phyloP scores from a whole-genome alignment of 2,329 filamentous ascomycete species.

The Trichoderma guizhouense region DNA sequence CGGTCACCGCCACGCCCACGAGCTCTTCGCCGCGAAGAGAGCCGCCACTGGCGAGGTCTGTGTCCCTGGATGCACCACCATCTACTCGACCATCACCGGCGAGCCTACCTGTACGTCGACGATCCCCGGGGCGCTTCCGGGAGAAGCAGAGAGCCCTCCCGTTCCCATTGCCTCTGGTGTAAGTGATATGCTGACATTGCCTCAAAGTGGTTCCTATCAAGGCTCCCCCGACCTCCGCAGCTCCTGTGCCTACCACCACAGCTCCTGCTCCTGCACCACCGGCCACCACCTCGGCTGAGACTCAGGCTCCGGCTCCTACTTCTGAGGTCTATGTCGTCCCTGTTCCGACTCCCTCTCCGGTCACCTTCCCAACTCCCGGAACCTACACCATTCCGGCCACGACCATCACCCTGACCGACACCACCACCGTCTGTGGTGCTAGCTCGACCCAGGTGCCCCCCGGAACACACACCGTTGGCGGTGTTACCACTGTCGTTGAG shows the following conservation, averaged over 20 bases:
- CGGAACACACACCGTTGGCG: conserved; percentile 67
- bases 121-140: not conserved
- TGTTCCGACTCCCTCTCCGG: conserved; percentile 51
- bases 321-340: conserved; percentile 42
- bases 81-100: conserved; percentile 69
- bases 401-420: conserved; percentile 64
- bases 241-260: conserved; percentile 13
- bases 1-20: conserved; percentile 62
- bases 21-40: conserved; percentile 53
- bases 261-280: conserved; percentile 2
- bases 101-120: conserved; percentile 56
- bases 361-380: conserved; percentile 62
- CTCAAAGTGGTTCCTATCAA: conserved; percentile 37
- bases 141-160: not conserved
- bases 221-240: conserved; percentile 27
- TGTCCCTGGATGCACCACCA: conserved; percentile 64
- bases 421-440: conserved; percentile 64
- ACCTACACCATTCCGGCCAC: conserved; percentile 73
- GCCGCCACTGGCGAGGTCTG: conserved; percentile 48
- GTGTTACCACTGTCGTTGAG: conserved; percentile 67
- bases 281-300: conserved; percentile 23
- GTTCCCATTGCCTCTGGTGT: not conserved
- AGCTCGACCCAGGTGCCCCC: conserved; percentile 58
- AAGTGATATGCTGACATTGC: conserved; percentile 22
- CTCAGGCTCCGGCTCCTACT: conserved; percentile 29